Evolutionary conservation across 441 rosid genomes (phyloP).

Genomic region (Theobroma grandiflorum): DNA sequence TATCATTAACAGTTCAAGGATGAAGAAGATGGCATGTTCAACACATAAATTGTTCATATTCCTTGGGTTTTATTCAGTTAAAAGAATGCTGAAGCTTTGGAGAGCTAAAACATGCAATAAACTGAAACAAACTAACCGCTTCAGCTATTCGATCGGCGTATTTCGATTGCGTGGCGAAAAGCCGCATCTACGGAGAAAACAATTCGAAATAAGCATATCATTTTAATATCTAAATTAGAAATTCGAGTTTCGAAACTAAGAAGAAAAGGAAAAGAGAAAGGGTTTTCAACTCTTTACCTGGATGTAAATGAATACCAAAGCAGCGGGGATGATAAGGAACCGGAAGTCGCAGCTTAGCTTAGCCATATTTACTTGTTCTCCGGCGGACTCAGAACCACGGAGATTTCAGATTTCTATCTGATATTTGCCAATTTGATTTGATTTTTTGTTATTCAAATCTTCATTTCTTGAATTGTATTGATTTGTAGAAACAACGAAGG

Average conservation of each 20-base stretch:
- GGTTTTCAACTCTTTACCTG: conserved; percentile 55
- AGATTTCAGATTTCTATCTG: neutral
- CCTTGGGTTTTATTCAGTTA: too few relatives aligned
- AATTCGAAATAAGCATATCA: neutral
- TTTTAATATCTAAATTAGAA: neutral
- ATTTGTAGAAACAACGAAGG: neutral
- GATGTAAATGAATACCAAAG: conserved; percentile 73
- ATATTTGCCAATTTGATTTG: neutral
- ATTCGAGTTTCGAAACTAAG: neutral
- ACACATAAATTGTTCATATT: neutral
- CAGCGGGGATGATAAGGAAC: conserved; percentile 84
- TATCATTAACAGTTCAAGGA: neutral
- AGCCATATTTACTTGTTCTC: conserved; percentile 1
- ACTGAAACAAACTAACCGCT: conserved; percentile 55
- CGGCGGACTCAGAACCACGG: neutral
- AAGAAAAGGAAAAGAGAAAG: neutral
- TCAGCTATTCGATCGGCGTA: conserved; percentile 84
- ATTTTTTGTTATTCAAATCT: conserved; percentile 2
- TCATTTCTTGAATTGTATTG: conserved; percentile 5
- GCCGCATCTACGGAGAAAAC: conserved; percentile 62
- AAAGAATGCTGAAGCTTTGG: neutral
- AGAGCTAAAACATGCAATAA: conserved; percentile 13
- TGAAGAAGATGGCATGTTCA: neutral
- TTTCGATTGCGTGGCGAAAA: conserved; percentile 83
- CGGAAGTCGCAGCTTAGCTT: conserved; percentile 66